These are phyloP conservation scores for Erysimum pusillum DNA, from an alignment of 441 rosid species.

Conservation along the genomic window DNA sequence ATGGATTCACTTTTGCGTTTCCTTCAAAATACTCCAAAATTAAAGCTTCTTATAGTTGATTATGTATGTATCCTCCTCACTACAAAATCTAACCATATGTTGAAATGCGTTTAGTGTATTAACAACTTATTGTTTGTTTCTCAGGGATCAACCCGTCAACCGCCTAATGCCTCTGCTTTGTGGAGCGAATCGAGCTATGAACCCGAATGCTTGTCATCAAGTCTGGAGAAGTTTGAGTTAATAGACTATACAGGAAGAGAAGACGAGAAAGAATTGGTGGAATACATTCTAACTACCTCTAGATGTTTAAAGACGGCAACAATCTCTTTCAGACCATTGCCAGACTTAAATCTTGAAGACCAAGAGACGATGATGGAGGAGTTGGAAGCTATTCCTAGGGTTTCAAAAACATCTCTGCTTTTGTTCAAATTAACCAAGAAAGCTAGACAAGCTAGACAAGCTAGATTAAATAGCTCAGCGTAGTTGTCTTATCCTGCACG, in stretches of 20 bases:
- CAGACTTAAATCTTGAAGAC: background rate
- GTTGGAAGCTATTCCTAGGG: background rate
- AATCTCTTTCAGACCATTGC: background rate
- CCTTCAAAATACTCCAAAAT: conserved; percentile 8
- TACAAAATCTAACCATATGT: background rate
- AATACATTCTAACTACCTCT: conserved; percentile 8
- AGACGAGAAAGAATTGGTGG: background rate
- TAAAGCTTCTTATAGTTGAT: background rate
- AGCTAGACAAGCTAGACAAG: too few relatives aligned
- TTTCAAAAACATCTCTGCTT: background rate
- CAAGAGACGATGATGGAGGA: background rate
- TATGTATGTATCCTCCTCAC: background rate
- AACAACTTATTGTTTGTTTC: background rate
- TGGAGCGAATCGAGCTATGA: background rate
- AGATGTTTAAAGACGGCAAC: background rate
- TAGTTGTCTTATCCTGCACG: too few relatives aligned
- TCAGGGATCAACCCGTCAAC: background rate
- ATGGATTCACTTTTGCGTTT: background rate
- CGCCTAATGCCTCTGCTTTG: background rate
- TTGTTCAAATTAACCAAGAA: background rate
- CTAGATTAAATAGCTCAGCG: too few relatives aligned
- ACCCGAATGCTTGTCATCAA: conserved; percentile 11
- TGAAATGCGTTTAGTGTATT: background rate
- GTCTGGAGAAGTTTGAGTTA: conserved; percentile 12
- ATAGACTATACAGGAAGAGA: background rate